Evolutionary conservation across 2,329 filamentous ascomycete genomes (phyloP).

Genomic region (Xylaria sp.): DNA sequence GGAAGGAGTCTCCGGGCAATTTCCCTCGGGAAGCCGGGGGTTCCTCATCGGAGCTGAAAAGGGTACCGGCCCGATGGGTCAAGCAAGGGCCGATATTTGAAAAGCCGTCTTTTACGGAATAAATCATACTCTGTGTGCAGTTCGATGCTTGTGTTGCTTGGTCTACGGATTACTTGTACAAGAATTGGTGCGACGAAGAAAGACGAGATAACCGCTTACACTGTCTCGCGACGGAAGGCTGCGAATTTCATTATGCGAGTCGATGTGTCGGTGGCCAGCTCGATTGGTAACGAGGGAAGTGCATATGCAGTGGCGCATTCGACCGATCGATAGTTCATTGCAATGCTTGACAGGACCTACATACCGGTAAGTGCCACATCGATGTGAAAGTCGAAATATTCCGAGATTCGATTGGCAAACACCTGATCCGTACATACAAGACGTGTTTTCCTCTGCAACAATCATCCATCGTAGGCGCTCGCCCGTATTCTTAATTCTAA

Average conservation of each 20-base stretch:
- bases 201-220: not conserved
- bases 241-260: not conserved
- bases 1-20: not conserved
- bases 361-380: not conserved
- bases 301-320: slow-evolving; percentile 3
- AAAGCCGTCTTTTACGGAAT: not conserved
- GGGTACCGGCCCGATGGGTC: not conserved
- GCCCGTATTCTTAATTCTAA: not conserved
- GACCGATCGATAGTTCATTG: slow-evolving; percentile 9
- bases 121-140: not conserved
- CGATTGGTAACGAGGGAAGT: not conserved
- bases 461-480: not conserved
- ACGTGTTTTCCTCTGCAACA: too few species aligned
- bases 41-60: not conserved
- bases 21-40: not conserved
- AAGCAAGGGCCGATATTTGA: not conserved
- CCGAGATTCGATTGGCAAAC: too few species aligned
- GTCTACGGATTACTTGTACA: too few species aligned
- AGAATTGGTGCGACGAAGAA: not conserved
- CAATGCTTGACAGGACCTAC: not conserved
- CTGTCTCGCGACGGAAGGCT: not conserved
- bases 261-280: not conserved
- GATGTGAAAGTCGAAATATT: too few species aligned
- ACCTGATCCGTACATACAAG: too few species aligned
- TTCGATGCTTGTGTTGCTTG: too few species aligned